phyloP scores from a whole-genome alignment of 2,329 filamentous ascomycete species.

The Neobulgaria alba region DNA sequence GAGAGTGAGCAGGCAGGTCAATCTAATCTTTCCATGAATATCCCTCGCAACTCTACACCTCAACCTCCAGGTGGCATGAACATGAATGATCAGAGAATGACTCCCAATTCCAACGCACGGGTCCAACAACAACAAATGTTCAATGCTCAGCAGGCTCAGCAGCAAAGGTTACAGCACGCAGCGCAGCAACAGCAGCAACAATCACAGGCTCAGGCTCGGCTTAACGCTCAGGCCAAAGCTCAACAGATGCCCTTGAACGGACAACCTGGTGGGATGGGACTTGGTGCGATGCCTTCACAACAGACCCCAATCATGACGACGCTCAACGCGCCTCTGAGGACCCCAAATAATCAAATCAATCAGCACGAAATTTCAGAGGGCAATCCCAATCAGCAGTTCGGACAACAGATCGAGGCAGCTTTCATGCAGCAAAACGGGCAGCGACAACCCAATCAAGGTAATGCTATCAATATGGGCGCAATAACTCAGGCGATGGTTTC shows the following conservation, averaged over 20 bases:
- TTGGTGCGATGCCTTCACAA: slow-evolving; percentile 39
- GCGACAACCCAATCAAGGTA: slow-evolving; percentile 29
- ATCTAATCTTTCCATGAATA: slow-evolving; percentile 26
- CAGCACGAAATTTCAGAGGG: slow-evolving; percentile 25
- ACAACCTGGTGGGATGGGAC: slow-evolving; percentile 43
- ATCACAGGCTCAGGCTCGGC: slow-evolving; percentile 20
- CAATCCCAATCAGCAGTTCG: slow-evolving; percentile 41
- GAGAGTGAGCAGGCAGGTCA: slow-evolving; percentile 26
- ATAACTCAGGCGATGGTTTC: slow-evolving; percentile 32
- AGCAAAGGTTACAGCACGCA: slow-evolving; percentile 23
- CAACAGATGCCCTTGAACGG: slow-evolving; percentile 44
- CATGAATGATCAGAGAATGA: slow-evolving; percentile 22
- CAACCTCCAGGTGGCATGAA: slow-evolving; percentile 23
- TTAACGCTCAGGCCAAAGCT: slow-evolving; percentile 28
- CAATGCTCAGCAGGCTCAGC: slow-evolving; percentile 24
- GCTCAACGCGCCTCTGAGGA: slow-evolving; percentile 43
- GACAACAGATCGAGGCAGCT: slow-evolving; percentile 41
- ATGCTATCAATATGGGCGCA: slow-evolving; percentile 29
- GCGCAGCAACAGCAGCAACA: slow-evolving; percentile 21
- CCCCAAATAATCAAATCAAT: slow-evolving; percentile 24
- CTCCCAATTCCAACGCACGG: slow-evolving; percentile 22
- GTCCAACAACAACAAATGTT: slow-evolving; percentile 25
- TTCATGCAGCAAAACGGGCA: slow-evolving; percentile 48
- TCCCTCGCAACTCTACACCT: slow-evolving; percentile 26
- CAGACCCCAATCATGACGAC: slow-evolving; percentile 53